Percentiles rank a stretch among this genome's conserved stretches.
These are phyloP conservation scores for Pichia scutulata DNA, from an alignment of 805 yeast genomes.

Conservation along the genomic window DNA sequence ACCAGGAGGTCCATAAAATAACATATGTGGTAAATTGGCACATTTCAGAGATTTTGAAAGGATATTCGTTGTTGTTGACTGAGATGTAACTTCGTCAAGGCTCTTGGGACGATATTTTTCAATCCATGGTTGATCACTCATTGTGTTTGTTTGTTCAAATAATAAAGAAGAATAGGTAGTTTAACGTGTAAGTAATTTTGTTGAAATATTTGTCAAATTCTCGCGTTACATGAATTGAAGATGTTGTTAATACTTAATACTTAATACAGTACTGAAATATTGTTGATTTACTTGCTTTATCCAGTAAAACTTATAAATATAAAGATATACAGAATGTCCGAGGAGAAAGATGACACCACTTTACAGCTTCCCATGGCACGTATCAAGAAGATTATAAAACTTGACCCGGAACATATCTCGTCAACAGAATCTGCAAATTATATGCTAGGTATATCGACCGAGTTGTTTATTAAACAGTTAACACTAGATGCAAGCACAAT, in stretches of 20 bases:
- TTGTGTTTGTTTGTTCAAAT: neutral
- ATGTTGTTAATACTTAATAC: too few species aligned
- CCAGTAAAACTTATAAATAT: neutral
- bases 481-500: conserved; percentile 62
- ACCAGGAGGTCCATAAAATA: conserved; percentile 91
- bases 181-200: neutral
- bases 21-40: conserved; percentile 85
- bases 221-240: neutral
- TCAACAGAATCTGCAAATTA: conserved; percentile 68
- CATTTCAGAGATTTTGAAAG: conserved; percentile 70
- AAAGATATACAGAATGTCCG: neutral
- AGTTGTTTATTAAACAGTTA: conserved; percentile 60
- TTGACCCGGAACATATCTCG: conserved; percentile 65
- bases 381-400: conserved; percentile 62
- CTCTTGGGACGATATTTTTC: conserved; percentile 89
- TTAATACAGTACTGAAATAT: too few species aligned
- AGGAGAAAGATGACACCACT: conserved; percentile 13
- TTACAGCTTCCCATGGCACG: conserved; percentile 52
- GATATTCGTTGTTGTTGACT: conserved; percentile 80
- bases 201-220: neutral
- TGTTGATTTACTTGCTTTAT: too few species aligned
- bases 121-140: conserved; percentile 65
- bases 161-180: neutral
- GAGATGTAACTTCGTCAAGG: conserved; percentile 84
- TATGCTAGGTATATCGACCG: conserved; percentile 71